Evolutionary conservation across 2,329 filamentous ascomycete species (phyloP).

Genomic region (Rhinocladiella mackenziei): DNA sequence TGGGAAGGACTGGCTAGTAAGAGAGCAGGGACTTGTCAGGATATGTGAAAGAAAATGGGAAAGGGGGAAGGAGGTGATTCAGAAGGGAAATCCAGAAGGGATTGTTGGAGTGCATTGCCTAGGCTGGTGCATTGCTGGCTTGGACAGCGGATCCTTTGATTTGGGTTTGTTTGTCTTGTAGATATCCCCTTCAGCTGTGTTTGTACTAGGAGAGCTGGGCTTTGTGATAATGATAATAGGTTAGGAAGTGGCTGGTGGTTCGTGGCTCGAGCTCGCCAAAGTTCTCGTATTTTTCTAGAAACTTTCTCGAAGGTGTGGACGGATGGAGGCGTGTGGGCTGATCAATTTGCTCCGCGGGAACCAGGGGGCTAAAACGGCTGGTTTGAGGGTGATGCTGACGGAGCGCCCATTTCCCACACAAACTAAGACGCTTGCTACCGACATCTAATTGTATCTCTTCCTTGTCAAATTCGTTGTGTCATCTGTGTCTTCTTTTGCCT

Average conservation of each 20-base stretch:
- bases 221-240: slow-evolving; percentile 12
- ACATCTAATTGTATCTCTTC: not conserved
- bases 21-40: too few species aligned
- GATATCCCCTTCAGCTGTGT: slow-evolving; percentile 26
- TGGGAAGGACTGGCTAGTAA: too few species aligned
- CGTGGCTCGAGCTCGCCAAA: slow-evolving; percentile 2
- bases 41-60: too few species aligned
- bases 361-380: too few species aligned
- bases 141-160: slow-evolving; percentile 21
- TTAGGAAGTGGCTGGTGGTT: not conserved
- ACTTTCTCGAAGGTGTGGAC: slow-evolving; percentile 12
- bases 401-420: too few species aligned
- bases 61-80: too few species aligned
- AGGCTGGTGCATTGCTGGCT: slow-evolving; percentile 20
- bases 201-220: slow-evolving; percentile 14
- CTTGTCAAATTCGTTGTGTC: too few species aligned
- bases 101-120: slow-evolving; percentile 19
- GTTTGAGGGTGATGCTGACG: too few species aligned
- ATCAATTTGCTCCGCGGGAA: not conserved
- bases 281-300: slow-evolving; percentile 27
- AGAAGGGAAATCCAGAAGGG: slow-evolving; percentile 3
- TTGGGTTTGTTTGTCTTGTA: slow-evolving; percentile 24
- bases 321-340: not conserved
- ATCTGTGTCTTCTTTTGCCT: too few species aligned
- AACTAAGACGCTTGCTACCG: too few species aligned